phyloP scores from a whole-genome alignment of 2,329 filamentous ascomycete genomes.

The Colletotrichum caudatum region DNA sequence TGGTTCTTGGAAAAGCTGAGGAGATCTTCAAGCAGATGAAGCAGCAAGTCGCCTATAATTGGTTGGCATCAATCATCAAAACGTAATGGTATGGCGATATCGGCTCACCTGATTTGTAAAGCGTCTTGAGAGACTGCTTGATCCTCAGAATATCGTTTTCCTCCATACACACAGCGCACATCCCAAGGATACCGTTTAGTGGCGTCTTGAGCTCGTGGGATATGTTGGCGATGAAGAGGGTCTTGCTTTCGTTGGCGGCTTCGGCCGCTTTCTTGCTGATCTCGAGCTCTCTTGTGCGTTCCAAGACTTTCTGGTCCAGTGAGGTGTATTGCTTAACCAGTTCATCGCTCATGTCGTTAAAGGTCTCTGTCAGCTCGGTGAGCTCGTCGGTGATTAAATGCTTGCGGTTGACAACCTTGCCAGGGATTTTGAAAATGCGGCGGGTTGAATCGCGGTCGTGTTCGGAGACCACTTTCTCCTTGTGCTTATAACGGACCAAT shows the following conservation, averaged over 20 bases:
- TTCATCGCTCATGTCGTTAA: conserved; percentile 95
- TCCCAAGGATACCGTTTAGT: conserved; percentile 93
- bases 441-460: conserved; percentile 56
- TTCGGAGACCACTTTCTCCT: conserved; percentile 45
- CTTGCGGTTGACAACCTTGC: conserved; percentile 80
- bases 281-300: conserved; percentile 86
- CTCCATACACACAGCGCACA: conserved; percentile 93
- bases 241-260: conserved; percentile 97
- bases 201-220: conserved; percentile 90
- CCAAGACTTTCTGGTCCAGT: conserved; percentile 85
- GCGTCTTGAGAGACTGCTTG: conserved; percentile 85
- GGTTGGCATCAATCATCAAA: conserved; percentile 27
- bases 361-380: conserved; percentile 85
- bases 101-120: conserved; percentile 79
- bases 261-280: conserved; percentile 92
- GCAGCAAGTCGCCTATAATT: conserved; percentile 72
- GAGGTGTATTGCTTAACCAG: conserved; percentile 86
- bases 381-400: conserved; percentile 85
- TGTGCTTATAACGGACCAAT: conserved; percentile 43
- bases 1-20: conserved; percentile 96
- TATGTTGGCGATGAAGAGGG: conserved; percentile 96
- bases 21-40: conserved; percentile 89
- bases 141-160: conserved; percentile 83
- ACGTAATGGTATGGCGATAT: too few species aligned
- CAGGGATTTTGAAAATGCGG: conserved; percentile 83